Percentiles rank a stretch among this genome's conserved stretches.
Evolutionary conservation across 2,329 filamentous ascomycete genomes (phyloP).

Genomic region (Colletotrichum godetiae): DNA sequence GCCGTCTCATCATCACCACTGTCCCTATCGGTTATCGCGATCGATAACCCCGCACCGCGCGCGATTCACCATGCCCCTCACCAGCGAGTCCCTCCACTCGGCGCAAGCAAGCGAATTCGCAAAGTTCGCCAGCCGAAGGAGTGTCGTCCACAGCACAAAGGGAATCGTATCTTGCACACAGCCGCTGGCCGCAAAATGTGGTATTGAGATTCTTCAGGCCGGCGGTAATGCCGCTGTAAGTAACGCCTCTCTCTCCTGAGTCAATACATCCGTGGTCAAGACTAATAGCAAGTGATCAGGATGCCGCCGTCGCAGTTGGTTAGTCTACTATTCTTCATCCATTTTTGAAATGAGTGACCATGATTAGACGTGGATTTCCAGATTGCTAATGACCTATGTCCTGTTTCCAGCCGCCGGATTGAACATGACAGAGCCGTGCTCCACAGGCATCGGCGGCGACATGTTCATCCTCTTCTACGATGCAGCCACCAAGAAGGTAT

Average conservation of each 20-base stretch:
- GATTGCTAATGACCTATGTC: constrained; percentile 1
- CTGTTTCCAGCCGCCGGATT: constrained; percentile 79
- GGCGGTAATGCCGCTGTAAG: constrained; percentile 94
- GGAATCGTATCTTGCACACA: constrained; percentile 93
- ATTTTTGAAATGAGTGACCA: neutral
- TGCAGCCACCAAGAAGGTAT: constrained; percentile 82
- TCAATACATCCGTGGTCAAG: constrained; percentile 3
- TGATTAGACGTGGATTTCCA: neutral
- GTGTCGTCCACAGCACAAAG: constrained; percentile 92
- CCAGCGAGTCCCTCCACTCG: constrained; percentile 59
- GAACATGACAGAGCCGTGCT: constrained; percentile 92
- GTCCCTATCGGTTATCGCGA: neutral
- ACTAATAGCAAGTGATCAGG: constrained; percentile 60
- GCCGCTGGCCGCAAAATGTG: constrained; percentile 88
- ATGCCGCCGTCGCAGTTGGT: constrained; percentile 95
- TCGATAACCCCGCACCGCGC: constrained; percentile 25
- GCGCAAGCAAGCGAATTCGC: constrained; percentile 62
- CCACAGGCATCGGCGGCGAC: constrained; percentile 95
- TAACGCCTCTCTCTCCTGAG: constrained; percentile 36
- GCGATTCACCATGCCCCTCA: constrained; percentile 56
- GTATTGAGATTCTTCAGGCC: constrained; percentile 83
- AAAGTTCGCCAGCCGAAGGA: constrained; percentile 82
- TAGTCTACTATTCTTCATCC: constrained; percentile 44
- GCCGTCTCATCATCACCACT: neutral
- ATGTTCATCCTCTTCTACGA: constrained; percentile 97